phyloP scores from a whole-genome alignment of 2,329 filamentous ascomycete species.

The Aurifilum marmelostoma region DNA sequence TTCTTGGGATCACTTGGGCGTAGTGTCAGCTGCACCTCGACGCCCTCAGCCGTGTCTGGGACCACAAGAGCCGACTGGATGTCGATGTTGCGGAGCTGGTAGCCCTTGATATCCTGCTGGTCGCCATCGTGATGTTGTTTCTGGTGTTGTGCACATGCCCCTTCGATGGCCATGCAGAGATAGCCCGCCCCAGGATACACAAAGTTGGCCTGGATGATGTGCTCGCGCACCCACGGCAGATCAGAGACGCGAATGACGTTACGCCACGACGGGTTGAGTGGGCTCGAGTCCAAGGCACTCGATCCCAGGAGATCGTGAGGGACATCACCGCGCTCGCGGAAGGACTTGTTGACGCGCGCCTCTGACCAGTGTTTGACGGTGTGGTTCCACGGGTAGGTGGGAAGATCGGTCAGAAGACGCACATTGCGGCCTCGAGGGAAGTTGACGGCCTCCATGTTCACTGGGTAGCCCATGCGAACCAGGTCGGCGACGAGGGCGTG shows the following conservation, averaged over 20 bases:
- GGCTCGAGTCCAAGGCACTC: constrained; percentile 35
- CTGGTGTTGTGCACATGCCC: not conserved
- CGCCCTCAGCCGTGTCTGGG: constrained; percentile 3
- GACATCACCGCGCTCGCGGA: constrained; percentile 38
- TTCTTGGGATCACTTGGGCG: not conserved
- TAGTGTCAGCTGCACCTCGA: constrained; percentile 14
- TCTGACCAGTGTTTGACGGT: constrained; percentile 45
- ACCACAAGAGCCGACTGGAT: not conserved
- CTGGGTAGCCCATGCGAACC: not conserved
- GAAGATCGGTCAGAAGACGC: constrained; percentile 38
- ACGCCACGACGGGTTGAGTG: constrained; percentile 40
- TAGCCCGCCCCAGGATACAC: constrained; percentile 13
- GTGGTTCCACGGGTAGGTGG: constrained; percentile 53
- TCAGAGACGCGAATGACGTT: constrained; percentile 36
- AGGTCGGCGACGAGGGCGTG: not conserved
- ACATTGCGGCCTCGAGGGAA: constrained; percentile 34
- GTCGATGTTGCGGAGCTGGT: constrained; percentile 12
- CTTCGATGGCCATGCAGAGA: constrained; percentile 25
- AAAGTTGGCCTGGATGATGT: constrained; percentile 4
- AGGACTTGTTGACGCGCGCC: constrained; percentile 39
- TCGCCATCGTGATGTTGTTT: not conserved
- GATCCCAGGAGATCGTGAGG: constrained; percentile 46
- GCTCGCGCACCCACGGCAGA: constrained; percentile 16
- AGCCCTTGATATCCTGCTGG: not conserved
- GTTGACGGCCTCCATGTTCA: constrained; percentile 30